Conservation (phyloP, 2,329 filamentous ascomycete species). For the Phoma sp. region DNA sequence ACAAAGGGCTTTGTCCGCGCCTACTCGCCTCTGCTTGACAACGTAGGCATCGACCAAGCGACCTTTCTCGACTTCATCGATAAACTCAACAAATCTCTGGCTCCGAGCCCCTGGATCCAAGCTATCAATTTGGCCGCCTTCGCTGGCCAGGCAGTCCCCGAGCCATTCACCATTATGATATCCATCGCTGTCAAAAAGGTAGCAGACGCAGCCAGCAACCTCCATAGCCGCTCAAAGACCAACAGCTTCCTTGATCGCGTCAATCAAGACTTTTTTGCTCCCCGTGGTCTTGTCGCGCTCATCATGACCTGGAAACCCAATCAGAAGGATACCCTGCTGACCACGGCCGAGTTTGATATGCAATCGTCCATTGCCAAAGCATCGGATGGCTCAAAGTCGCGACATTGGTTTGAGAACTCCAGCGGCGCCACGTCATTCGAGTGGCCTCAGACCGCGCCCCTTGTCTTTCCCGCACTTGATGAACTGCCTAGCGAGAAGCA, state of each 20-base stretch:
- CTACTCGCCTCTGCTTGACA: conserved; percentile 56
- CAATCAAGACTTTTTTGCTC: conserved; percentile 63
- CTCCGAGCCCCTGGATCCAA: conserved; percentile 31
- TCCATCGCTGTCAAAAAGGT: conserved; percentile 51
- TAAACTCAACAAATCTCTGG: conserved; percentile 53
- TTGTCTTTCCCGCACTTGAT: conserved; percentile 36
- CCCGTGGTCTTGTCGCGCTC: conserved; percentile 60
- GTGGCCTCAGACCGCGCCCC: conserved; percentile 30
- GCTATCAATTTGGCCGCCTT: conserved; percentile 41
- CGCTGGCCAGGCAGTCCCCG: conserved; percentile 19
- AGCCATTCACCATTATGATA: conserved; percentile 38
- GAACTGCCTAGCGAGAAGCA: conserved; percentile 39
- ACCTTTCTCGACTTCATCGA: conserved; percentile 58
- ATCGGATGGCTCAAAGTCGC: conserved; percentile 25
- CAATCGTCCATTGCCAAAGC: conserved; percentile 5
- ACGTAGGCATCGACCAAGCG: conserved; percentile 54
- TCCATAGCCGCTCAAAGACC: conserved; percentile 45
- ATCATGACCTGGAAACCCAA: conserved; percentile 61
- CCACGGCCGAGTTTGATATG: not conserved
- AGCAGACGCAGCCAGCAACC: conserved; percentile 20
- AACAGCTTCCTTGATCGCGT: conserved; percentile 62
- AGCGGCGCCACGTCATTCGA: not conserved
- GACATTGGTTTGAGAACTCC: conserved; percentile 29
- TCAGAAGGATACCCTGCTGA: not conserved
- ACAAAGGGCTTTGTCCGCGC: conserved; percentile 59